Base-by-base conservation (phyloP, 371 early-diverging fungal species). In the Mortierella sp. region DNA sequence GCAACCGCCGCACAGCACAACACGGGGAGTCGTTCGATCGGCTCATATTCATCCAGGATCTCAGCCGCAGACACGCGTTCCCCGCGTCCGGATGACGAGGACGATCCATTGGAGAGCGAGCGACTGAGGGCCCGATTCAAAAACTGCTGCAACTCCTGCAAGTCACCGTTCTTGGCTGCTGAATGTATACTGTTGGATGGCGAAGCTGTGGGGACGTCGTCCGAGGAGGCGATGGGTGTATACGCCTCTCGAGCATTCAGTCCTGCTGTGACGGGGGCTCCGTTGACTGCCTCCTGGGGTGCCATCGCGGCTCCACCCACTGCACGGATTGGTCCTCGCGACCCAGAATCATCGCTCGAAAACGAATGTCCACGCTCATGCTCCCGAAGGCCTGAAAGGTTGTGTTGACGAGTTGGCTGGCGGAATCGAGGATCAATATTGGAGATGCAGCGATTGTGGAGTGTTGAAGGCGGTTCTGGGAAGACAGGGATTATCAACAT, bases 1-100 rank as follows among this genome's bases (percentile, higher is more conserved):
- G 84, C 84, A 10, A 83, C 84, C 0, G 84, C 79, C 14, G 79
- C 84, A 52, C 84, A 83, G 29, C 84, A 83, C 24, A 83, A 69
- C 19, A 76, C 84, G 2, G 84, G 84, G 1, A 83, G 58, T 19
- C 73, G 66, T 48, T 83, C 84, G 14, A 76, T 70, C 24, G 79
- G 73, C 52, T 78, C 84, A 44, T 65, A 52, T n/a, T 83, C 76
- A 19, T 83, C 84, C 50, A 83, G 39, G 31, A 79, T 71, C 10
- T 50, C 76, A 2, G 70, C 64, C 0, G 61, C 64, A 0, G 76
- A 39, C 2, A 47, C 2, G 9, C 55, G 44, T 8, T 6, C 19
- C 4, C 52, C 39, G 13, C 43, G 37, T 29, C 31, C 58, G 24
- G 68, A 40, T 7, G 75, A 40, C 43, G 70, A 43, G 7, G 64